Percentiles rank a stretch among this genome's conserved stretches.
These are phyloP conservation scores for Leptodontidium sp. DNA, from an alignment of 2,329 filamentous ascomycete genomes.

Conservation along the genomic window DNA sequence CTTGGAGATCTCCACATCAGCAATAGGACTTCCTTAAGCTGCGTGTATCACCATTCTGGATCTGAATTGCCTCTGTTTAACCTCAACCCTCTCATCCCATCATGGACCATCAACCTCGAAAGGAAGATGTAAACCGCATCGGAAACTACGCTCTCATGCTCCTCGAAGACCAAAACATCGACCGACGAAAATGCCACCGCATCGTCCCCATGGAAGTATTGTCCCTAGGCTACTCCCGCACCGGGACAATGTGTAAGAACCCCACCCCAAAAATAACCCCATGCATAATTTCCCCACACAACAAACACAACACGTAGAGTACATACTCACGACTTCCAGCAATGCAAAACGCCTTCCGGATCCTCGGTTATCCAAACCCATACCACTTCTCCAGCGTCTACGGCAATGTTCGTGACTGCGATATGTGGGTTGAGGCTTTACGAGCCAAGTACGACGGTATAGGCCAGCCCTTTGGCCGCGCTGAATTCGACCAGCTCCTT, in stretches of 20 bases:
- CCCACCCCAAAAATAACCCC: not conserved
- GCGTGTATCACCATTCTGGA: too few species aligned
- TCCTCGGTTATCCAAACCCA: conserved; percentile 15
- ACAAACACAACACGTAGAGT: too few species aligned
- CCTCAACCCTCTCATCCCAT: too few species aligned
- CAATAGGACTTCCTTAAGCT: too few species aligned
- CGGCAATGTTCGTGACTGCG: conserved; percentile 6
- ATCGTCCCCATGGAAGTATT: conserved; percentile 19
- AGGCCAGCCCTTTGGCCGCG: not conserved
- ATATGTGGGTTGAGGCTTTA: conserved; percentile 15
- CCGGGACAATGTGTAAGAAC: conserved; percentile 21
- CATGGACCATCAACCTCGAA: not conserved
- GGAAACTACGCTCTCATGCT: conserved; percentile 8
- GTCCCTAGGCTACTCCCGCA: conserved; percentile 18
- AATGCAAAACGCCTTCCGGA: conserved; percentile 23
- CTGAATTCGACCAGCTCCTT: not conserved
- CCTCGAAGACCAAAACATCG: not conserved
- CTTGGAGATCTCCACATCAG: too few species aligned
- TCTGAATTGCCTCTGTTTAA: too few species aligned
- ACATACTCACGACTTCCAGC: conserved; percentile 1
- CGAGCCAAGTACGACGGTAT: not conserved
- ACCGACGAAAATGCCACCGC: conserved; percentile 5
- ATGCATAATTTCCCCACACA: too few species aligned
- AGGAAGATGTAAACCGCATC: conserved; percentile 4
- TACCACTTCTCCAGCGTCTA: conserved; percentile 22